These are phyloP conservation scores for Sporisorium reilianum DNA, from an alignment of 1,284 basidiomycete genomes.

Conservation along the genomic window DNA sequence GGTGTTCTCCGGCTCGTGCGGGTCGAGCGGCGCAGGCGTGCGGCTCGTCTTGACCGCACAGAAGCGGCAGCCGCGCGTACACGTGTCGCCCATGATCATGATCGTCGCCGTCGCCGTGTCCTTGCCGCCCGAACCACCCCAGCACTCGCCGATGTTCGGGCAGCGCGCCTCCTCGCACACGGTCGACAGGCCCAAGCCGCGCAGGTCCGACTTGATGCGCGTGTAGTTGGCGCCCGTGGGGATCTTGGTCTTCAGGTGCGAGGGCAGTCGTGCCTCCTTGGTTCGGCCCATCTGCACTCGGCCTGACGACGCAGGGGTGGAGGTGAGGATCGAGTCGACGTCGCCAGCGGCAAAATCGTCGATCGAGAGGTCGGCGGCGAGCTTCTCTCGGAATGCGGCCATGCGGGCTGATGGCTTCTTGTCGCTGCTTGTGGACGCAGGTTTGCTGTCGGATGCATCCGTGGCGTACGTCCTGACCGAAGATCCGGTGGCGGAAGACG, in stretches of 20 bases:
- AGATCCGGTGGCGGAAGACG: background rate
- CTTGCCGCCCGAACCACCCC: slow-evolving; percentile 85
- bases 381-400: slow-evolving; percentile 54
- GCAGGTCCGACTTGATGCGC: slow-evolving; percentile 93
- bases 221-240: slow-evolving; percentile 89
- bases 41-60: slow-evolving; percentile 96
- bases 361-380: slow-evolving; percentile 56
- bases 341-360: slow-evolving; percentile 58
- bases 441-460: slow-evolving; percentile 18
- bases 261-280: slow-evolving; percentile 78
- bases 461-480: slow-evolving; percentile 33
- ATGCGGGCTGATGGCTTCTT: slow-evolving; percentile 38
- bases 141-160: slow-evolving; percentile 99
- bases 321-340: slow-evolving; percentile 19
- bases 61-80: slow-evolving; percentile 96
- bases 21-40: slow-evolving; percentile 88
- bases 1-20: slow-evolving; percentile 97
- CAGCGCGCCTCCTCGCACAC: slow-evolving; percentile 99
- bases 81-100: slow-evolving; percentile 99
- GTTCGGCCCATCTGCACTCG: slow-evolving; percentile 61
- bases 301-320: slow-evolving; percentile 8
- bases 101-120: slow-evolving; percentile 85
- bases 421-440: background rate
- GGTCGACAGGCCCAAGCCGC: slow-evolving; percentile 90
- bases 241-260: slow-evolving; percentile 84